Conservation (phyloP, 2,329 filamentous ascomycete genomes). For the Hortaea werneckii region DNA sequence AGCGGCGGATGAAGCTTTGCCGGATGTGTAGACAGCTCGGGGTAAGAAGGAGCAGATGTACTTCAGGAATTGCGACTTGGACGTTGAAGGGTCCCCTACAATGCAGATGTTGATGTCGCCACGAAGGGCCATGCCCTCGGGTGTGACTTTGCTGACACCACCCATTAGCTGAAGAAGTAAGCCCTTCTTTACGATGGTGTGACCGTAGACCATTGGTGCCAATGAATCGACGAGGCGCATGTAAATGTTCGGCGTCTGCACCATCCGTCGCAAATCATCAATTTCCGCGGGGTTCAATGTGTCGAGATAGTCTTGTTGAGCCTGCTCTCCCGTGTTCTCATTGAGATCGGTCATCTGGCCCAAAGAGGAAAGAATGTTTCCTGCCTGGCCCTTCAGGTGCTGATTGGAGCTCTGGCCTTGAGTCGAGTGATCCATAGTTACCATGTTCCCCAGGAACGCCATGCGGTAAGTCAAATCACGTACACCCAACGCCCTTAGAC, state of each 20-base stretch:
- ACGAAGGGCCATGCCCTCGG: constrained; percentile 89
- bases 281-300: constrained; percentile 82
- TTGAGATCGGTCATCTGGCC: constrained; percentile 63
- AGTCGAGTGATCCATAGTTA: constrained; percentile 75
- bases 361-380: constrained; percentile 75
- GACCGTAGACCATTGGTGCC: constrained; percentile 93
- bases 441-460: constrained; percentile 96
- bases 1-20: constrained; percentile 92
- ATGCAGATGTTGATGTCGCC: constrained; percentile 99
- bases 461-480: constrained; percentile 90
- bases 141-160: constrained; percentile 84
- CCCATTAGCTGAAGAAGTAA: constrained; percentile 88
- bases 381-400: constrained; percentile 59
- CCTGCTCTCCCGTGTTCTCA: constrained; percentile 66
- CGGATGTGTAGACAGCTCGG: constrained; percentile 91
- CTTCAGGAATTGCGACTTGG: constrained; percentile 96
- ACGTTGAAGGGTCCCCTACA: constrained; percentile 92
- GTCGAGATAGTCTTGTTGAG: constrained; percentile 75
- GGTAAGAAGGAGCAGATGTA: constrained; percentile 97
- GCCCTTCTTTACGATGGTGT: constrained; percentile 96
- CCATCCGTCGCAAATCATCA: constrained; percentile 82
- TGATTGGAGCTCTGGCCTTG: constrained; percentile 61
- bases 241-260: constrained; percentile 93
- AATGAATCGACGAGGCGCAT: constrained; percentile 84
- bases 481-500: constrained; percentile 85